A percentile compares a stretch with the other conserved stretches of the same genome.
Conservation (phyloP, 257 asterid genomes). For the Rhazya stricta region DNA sequence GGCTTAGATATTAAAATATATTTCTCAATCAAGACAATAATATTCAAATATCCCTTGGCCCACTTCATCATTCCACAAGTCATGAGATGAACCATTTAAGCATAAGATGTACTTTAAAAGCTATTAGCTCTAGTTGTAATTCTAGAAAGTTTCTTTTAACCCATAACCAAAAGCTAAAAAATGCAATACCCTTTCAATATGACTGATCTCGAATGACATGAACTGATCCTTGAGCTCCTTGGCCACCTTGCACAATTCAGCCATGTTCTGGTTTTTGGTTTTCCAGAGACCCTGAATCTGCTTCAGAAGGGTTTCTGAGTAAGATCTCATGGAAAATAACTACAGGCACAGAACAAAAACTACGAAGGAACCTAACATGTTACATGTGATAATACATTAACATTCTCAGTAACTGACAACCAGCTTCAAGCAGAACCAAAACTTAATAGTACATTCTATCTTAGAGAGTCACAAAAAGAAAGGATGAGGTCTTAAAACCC, state of each 20-base stretch:
- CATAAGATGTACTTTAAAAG: background rate
- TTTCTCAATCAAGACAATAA: background rate
- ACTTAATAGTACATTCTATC: background rate
- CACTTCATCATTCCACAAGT: background rate
- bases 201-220: constrained; percentile 66
- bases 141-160: background rate
- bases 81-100: background rate
- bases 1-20: background rate
- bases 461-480: background rate
- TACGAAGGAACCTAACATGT: background rate
- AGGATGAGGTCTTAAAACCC: background rate
- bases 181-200: constrained; percentile 58
- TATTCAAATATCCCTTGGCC: background rate
- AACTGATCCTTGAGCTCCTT: constrained; percentile 85
- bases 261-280: constrained; percentile 85
- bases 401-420: background rate
- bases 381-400: background rate
- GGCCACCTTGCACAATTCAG: constrained; percentile 86
- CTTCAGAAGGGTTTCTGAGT: background rate
- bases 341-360: background rate
- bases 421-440: background rate
- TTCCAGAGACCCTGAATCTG: constrained; percentile 97
- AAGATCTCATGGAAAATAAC: background rate
- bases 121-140: background rate
- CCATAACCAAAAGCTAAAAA: background rate